phyloP scores from a whole-genome alignment of 805 yeast species.

The Starmerella etchellsii region DNA sequence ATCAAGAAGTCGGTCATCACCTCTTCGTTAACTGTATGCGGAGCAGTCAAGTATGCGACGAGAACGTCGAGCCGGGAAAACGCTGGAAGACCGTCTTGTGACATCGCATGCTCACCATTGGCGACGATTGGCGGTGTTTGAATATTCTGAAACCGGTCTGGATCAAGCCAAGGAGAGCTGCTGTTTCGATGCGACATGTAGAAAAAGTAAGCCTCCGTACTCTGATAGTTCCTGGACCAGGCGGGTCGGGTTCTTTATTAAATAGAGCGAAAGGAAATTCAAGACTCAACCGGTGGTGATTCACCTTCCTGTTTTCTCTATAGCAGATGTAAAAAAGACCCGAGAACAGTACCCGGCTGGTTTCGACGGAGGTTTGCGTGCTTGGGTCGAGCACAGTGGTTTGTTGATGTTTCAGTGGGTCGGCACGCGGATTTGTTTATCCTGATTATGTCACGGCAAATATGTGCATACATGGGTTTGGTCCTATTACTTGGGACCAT shows the following conservation, averaged over 20 bases:
- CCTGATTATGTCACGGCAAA: constrained; percentile 7
- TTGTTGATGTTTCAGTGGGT: too few relatives aligned
- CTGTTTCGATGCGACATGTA: neutral
- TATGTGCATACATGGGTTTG: too few relatives aligned
- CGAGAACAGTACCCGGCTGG: too few relatives aligned
- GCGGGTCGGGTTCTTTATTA: too few relatives aligned
- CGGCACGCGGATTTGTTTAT: constrained; percentile 9
- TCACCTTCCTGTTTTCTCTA: too few relatives aligned
- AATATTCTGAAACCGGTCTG: constrained; percentile 7
- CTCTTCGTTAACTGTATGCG: constrained; percentile 62
- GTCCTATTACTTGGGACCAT: too few relatives aligned
- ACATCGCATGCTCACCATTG: neutral
- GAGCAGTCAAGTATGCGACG: constrained; percentile 42
- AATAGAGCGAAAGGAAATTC: too few relatives aligned
- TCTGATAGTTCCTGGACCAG: too few relatives aligned
- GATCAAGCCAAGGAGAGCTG: constrained; percentile 3
- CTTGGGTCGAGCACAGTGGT: neutral
- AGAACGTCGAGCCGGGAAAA: constrained; percentile 20
- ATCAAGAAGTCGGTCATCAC: constrained; percentile 75
- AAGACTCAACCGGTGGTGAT: too few relatives aligned
- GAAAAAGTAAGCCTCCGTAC: too few relatives aligned
- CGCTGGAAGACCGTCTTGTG: constrained; percentile 12
- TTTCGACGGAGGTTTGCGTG: neutral
- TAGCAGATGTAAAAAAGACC: too few relatives aligned
- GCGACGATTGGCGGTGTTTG: constrained; percentile 7